Evolutionary conservation across 2,329 filamentous ascomycete genomes (phyloP), one percentile per base, ranked within the genome.

Genomic region (Amphichorda felina): DNA sequence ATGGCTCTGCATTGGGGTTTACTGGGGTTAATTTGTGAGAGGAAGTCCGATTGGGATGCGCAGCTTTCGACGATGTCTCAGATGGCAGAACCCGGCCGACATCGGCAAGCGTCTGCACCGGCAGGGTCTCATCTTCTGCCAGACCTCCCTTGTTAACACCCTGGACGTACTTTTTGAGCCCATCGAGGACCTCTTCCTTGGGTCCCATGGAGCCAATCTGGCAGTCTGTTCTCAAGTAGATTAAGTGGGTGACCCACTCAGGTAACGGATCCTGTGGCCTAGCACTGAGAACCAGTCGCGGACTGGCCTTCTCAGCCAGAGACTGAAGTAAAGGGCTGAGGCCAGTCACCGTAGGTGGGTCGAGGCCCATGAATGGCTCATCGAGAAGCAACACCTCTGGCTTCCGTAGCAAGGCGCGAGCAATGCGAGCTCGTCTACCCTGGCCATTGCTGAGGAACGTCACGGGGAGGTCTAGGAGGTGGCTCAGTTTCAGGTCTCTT

Each of bases 321-420:
- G 67, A 66, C 43, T 75, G 62, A 16, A 95, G 62, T 32, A 96
- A 64, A 1, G 70, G 67, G 28, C 82, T 89, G 45, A 96, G 61
- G 2, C 72, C 72, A 10, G 71, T 66, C 10, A 84, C 72, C 0
- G 87, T 93, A 5, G 79, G 79, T 11, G 89, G 91, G 55, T 96
- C 91, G 13, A 98, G 66, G 0, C 91, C 89, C 83, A 95, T 94
- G 51, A 95, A 95, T 1, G 91, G 89, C 48, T 94, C 89, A 57
- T 98, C 91, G 3, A 94, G 66, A 35, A 96, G 66, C 41, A 98
- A 53, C 9, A 94, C 70, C 55, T 93, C 82, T 0, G 91, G 91
- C 35, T 71, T 70, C 6, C 68, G 76, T 39, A 96, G 66, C 34
- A 98, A 60, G 0, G 88, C 87, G 47, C 86, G 83, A 2, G 87